phyloP scores from a whole-genome alignment of 192 early-diverging fungal genomes.

The Coemansia aciculifera region DNA sequence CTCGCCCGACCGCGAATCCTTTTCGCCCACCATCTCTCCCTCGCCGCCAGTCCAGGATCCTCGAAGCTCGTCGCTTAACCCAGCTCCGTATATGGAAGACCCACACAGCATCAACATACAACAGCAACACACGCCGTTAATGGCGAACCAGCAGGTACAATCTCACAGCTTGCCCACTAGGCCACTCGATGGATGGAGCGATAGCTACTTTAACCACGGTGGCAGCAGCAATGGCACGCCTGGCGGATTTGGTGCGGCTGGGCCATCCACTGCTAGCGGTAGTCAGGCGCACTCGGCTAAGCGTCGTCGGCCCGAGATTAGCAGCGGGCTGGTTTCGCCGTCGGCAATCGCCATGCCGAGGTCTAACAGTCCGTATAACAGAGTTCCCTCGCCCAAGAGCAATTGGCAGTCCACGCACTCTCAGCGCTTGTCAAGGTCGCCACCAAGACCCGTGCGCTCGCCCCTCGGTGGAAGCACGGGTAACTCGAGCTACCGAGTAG shows the following conservation, averaged over 20 bases:
- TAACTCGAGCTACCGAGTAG: not conserved
- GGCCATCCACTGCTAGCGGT: not conserved
- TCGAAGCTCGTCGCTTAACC: constrained; percentile 19
- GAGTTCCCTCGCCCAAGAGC: not conserved
- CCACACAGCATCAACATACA: constrained; percentile 11
- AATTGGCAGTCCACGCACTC: not conserved
- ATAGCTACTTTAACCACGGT: constrained; percentile 10
- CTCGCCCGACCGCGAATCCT: constrained; percentile 32
- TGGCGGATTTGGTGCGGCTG: not conserved
- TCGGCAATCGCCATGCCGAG: not conserved
- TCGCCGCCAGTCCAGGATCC: constrained; percentile 29
- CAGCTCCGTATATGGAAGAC: constrained; percentile 25
- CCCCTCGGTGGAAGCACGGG: constrained; percentile 12
- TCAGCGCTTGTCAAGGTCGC: constrained; percentile 30
- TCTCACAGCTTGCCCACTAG: constrained; percentile 44
- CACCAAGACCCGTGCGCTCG: constrained; percentile 25
- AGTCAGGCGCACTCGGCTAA: constrained; percentile 11
- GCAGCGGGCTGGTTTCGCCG: not conserved
- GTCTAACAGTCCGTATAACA: constrained; percentile 11
- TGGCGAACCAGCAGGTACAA: constrained; percentile 11
- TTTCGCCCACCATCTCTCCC: constrained; percentile 48
- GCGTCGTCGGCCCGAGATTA: constrained; percentile 21
- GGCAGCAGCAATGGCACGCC: constrained; percentile 8
- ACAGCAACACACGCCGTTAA: not conserved
- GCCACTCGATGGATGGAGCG: constrained; percentile 22